A percentile compares a stretch with the other conserved stretches of the same genome.
These are phyloP conservation scores for Eimeria acervulina DNA, from an alignment of 169 alveolate species.

Conservation along the genomic window DNA sequence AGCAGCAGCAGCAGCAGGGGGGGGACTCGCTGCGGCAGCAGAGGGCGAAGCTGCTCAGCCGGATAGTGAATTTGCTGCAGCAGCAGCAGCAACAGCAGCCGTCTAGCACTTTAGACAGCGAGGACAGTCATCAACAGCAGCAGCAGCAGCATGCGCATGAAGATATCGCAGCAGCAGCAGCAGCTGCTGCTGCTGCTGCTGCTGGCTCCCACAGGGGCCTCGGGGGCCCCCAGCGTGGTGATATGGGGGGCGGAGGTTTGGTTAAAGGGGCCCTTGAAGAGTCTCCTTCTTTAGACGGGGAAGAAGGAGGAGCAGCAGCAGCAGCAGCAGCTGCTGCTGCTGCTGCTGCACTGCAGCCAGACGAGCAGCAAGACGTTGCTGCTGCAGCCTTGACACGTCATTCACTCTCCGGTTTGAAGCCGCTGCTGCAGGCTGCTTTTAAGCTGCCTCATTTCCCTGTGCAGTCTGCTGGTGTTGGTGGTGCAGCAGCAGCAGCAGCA, in stretches of 20 bases:
- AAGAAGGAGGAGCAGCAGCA: conserved; percentile 47
- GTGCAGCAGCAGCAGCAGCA: conserved; percentile 32
- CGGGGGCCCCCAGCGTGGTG: not conserved
- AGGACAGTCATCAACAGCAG: conserved; percentile 14
- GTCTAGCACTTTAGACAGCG: not conserved
- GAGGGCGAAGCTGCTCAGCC: conserved; percentile 61
- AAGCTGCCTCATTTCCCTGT: conserved; percentile 33
- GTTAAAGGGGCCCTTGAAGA: not conserved
- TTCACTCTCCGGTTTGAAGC: not conserved
- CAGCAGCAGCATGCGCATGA: conserved; percentile 40
- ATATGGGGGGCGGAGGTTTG: not conserved
- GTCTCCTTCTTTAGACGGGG: not conserved
- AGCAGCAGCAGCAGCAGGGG: conserved; percentile 48
- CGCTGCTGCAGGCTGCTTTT: conserved; percentile 54
- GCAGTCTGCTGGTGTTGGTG: conserved; percentile 18
- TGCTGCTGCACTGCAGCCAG: conserved; percentile 32
- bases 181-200: conserved; percentile 39
- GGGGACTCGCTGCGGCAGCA: conserved; percentile 54
- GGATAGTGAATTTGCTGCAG: conserved; percentile 36
- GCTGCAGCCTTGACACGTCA: conserved; percentile 37
- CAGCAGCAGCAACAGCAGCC: conserved; percentile 64
- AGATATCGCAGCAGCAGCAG: not conserved
- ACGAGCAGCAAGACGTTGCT: conserved; percentile 55
- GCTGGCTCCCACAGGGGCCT: not conserved
- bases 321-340: conserved; percentile 31